Conservation (phyloP, 108 stramenopile species). For the Discostella stelligeroides region DNA sequence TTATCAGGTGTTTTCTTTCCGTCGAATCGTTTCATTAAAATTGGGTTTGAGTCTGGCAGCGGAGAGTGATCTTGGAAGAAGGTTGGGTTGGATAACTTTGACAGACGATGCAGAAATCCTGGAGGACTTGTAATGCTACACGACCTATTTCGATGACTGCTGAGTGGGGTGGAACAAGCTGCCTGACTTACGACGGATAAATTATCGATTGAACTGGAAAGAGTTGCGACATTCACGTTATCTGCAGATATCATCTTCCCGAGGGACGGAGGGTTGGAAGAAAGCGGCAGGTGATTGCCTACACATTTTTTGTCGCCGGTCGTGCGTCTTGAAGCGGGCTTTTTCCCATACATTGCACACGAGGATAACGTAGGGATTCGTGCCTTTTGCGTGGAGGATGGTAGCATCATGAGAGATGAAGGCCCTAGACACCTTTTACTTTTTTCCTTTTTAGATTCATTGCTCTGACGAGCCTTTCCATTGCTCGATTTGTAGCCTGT, state of each 20-base stretch:
- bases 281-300: not conserved
- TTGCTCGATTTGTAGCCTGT: not conserved
- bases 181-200: constrained; percentile 93
- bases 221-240: constrained; percentile 13
- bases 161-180: too few species aligned
- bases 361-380: constrained; percentile 4
- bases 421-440: constrained; percentile 12
- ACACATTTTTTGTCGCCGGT: constrained; percentile 15
- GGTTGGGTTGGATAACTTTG: constrained; percentile 7
- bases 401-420: constrained; percentile 38
- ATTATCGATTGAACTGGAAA: constrained; percentile 92
- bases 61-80: constrained; percentile 13
- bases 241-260: not conserved
- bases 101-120: constrained; percentile 19
- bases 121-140: too few species aligned
- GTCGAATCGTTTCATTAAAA: constrained; percentile 20
- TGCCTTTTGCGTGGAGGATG: constrained; percentile 20
- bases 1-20: constrained; percentile 23
- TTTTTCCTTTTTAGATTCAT: not conserved
- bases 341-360: not conserved
- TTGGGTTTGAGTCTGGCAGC: constrained; percentile 20
- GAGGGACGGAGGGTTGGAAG: not conserved
- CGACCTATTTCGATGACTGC: too few species aligned
- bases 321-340: not conserved
- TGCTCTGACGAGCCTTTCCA: constrained; percentile 14